phyloP scores from a whole-genome alignment of 2,329 filamentous ascomycete genomes.

The Arthrobotrys sinensis region DNA sequence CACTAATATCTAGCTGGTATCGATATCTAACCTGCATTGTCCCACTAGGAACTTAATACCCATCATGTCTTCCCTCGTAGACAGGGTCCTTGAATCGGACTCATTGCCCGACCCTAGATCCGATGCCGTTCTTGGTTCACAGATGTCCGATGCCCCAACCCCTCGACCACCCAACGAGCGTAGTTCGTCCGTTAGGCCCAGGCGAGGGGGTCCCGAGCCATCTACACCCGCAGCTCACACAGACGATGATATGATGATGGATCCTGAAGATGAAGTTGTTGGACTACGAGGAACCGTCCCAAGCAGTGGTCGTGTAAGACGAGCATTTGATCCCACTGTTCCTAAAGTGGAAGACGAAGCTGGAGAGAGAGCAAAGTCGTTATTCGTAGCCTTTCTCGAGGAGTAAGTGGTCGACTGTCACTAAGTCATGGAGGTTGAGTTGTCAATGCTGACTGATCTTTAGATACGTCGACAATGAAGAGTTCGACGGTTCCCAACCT shows the following conservation, averaged over 20 bases:
- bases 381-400: slow-evolving; percentile 86
- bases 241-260: slow-evolving; percentile 71
- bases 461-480: slow-evolving; percentile 79
- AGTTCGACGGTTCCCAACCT: slow-evolving; percentile 69
- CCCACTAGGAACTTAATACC: slow-evolving; percentile 25
- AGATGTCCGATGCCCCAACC: slow-evolving; percentile 65
- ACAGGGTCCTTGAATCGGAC: slow-evolving; percentile 70
- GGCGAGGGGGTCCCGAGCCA: slow-evolving; percentile 66
- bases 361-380: slow-evolving; percentile 80
- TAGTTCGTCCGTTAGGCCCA: slow-evolving; percentile 62
- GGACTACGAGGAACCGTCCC: slow-evolving; percentile 68
- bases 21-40: slow-evolving; percentile 34
- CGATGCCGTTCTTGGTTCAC: slow-evolving; percentile 66
- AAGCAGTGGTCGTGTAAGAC: slow-evolving; percentile 64
- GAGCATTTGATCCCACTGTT: slow-evolving; percentile 70
- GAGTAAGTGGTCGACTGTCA: slow-evolving; percentile 72
- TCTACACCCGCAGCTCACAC: slow-evolving; percentile 69
- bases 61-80: slow-evolving; percentile 72
- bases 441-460: slow-evolving; percentile 16
- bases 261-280: slow-evolving; percentile 72
- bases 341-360: slow-evolving; percentile 83
- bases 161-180: slow-evolving; percentile 66
- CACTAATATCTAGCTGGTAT: not conserved
- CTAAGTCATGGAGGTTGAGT: not conserved
- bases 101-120: slow-evolving; percentile 63